A percentile compares a stretch with the other conserved stretches of the same genome.
phyloP scores from a whole-genome alignment of 805 yeast species.

The Saccharomycopsis fibuligera region DNA sequence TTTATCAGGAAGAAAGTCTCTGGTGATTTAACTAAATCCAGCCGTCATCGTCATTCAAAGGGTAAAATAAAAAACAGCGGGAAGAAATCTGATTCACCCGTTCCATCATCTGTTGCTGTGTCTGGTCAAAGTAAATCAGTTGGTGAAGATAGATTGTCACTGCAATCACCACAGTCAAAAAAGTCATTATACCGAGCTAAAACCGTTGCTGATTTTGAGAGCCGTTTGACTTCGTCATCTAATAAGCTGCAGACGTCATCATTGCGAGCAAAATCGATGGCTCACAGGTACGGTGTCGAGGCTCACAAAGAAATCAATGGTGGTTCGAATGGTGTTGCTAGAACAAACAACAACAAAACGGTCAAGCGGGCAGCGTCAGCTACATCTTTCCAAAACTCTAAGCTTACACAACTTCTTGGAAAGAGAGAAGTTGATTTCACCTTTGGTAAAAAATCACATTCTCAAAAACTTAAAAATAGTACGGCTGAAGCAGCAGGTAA shows the following conservation, averaged over 20 bases:
- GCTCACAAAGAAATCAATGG: not conserved
- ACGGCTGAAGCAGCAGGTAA: not conserved
- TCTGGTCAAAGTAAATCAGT: no score
- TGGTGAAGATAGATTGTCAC: no score
- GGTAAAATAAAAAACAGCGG: no score
- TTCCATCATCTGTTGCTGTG: not conserved
- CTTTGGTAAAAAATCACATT: not conserved
- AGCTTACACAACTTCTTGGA: conserved; percentile 9
- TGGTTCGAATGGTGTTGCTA: no score
- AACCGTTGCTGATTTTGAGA: no score
- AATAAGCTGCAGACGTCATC: not conserved
- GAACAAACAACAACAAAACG: not conserved
- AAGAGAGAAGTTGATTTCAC: conserved; percentile 18
- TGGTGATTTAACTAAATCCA: conserved; percentile 5
- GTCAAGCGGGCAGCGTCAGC: not conserved
- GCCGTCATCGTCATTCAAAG: no score
- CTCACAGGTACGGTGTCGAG: not conserved
- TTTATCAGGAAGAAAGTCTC: conserved; percentile 13
- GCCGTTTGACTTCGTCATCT: not conserved
- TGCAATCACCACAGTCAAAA: no score
- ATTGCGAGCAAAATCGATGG: conserved; percentile 4
- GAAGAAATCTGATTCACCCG: not conserved
- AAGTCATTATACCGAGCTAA: no score
- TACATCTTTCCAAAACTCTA: not conserved
- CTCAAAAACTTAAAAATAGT: not conserved